Percentiles rank a stretch among this genome's conserved stretches.
Evolutionary conservation across 768 basidiomycete genomes (phyloP).

Genomic region (Leccinum broughii): DNA sequence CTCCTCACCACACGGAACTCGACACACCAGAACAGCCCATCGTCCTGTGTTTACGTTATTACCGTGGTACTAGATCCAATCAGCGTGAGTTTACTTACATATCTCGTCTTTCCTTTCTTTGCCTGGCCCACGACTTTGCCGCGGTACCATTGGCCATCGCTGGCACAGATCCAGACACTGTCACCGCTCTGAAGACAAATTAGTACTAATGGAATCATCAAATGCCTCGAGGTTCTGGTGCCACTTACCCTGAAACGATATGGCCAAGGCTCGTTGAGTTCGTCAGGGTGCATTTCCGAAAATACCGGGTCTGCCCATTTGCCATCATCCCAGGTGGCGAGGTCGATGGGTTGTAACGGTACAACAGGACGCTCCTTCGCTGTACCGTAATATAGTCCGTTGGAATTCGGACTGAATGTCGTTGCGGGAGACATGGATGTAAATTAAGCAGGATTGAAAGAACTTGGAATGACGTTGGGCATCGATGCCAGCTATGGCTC

Average conservation of each 20-base stretch:
- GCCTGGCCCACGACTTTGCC: conserved; percentile 50
- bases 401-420: conserved; percentile 1
- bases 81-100: conserved; percentile 35
- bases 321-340: conserved; percentile 29
- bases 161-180: conserved; percentile 52
- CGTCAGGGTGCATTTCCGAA: conserved; percentile 34
- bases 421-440: conserved; percentile 7
- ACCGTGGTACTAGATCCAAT: too few species aligned
- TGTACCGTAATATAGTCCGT: background rate
- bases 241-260: conserved; percentile 48
- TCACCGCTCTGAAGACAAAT: conserved; percentile 41
- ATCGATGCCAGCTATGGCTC: background rate
- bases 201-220: conserved; percentile 1
- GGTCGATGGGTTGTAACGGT: conserved; percentile 24
- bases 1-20: conserved; percentile 37
- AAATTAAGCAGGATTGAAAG: background rate
- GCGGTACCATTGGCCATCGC: conserved; percentile 49
- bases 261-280: conserved; percentile 51
- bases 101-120: conserved; percentile 46
- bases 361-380: background rate
- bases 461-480: background rate
- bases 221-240: background rate
- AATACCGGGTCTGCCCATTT: conserved; percentile 18
- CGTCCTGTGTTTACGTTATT: conserved; percentile 35
- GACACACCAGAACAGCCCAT: conserved; percentile 57